Evolutionary conservation across 2,329 filamentous ascomycete genomes (phyloP).

Genomic region (Hypoxylon sp.): DNA sequence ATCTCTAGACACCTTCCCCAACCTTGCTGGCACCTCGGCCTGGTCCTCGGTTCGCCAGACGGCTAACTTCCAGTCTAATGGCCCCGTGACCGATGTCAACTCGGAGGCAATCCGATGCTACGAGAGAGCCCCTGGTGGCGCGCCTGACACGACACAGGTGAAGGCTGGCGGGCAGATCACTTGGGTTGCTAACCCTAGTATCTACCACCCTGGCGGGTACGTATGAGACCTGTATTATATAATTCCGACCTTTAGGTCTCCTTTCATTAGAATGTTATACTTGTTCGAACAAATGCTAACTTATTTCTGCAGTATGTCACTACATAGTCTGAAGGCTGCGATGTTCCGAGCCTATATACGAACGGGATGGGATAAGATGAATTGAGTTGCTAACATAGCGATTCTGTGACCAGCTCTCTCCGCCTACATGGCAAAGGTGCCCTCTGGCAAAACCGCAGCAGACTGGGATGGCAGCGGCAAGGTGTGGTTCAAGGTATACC

Average conservation of each 20-base stretch:
- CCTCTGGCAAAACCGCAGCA: constrained; percentile 54
- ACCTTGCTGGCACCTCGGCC: constrained; percentile 48
- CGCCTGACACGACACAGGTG: constrained; percentile 54
- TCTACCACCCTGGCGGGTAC: constrained; percentile 53
- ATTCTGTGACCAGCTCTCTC: constrained; percentile 50
- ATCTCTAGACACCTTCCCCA: constrained; percentile 51
- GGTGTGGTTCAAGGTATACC: constrained; percentile 60
- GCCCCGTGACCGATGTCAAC: constrained; percentile 57
- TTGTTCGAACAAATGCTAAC: not conserved
- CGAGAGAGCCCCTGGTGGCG: constrained; percentile 52
- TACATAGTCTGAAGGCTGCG: not conserved
- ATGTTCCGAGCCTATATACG: not conserved
- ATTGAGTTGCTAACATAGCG: constrained; percentile 15
- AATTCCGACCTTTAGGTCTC: not conserved
- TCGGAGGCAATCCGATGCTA: constrained; percentile 59
- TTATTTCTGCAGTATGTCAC: too few species aligned
- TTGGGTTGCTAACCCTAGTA: constrained; percentile 56
- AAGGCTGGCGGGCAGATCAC: constrained; percentile 57
- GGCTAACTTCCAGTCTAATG: constrained; percentile 60
- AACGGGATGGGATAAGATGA: not conserved
- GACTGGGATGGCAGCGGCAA: constrained; percentile 56
- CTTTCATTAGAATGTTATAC: not conserved
- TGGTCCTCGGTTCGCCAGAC: constrained; percentile 57
- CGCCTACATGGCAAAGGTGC: constrained; percentile 59
- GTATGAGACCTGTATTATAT: constrained; percentile 5